Evolutionary conservation across 208 protist genomes (phyloP), one percentile per base, ranked within the genome.

Genomic region (Herpetomonas samuelpessoai): DNA sequence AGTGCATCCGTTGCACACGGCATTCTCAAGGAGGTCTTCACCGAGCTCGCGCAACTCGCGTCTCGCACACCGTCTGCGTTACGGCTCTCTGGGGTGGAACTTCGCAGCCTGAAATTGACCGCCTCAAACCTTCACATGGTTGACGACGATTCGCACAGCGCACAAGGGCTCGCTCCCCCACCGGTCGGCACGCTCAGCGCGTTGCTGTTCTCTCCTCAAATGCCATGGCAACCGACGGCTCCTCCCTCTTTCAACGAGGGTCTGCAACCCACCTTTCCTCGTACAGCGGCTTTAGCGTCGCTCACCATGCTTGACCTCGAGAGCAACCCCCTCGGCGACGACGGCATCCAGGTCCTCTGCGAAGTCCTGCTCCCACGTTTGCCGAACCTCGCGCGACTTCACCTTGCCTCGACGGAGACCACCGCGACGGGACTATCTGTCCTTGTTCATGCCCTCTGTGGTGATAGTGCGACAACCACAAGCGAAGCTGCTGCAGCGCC

Each of bases 221-320:
- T 41, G 14, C 35, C 35, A 14, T 41, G n/a, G n/a, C n/a, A n/a
- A n/a, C n/a, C n/a, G n/a, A 41, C 35, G 35, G 35, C 35, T 41
- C 46, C 22, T 51, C 46, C n/a, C n/a, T 51, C n/a, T 51, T 51
- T 19, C 46, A 7, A 7, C 35, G 35, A 7, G 35, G 35, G 7
- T 41, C 35, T 41, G 46, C n/a, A 41, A 41, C 35, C 35, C 35
- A 41, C 10, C 10, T 18, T 16, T 41, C 35, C 7, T 41, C 35
- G 35, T n/a, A n/a, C n/a, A n/a, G n/a, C 35, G 35, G 7, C 35
- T 16, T 16, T 41, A 16, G 14, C 31, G n/a, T 46, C 14, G n/a
- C 18, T 79, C n/a, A 62, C 57, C 0, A 68, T 61, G 22, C 56
- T 80, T 4, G 74, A 80, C 24, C 52, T 80, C 2, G 74, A 80